Evolutionary conservation across 352 stramenopile species (phyloP), one percentile per base, ranked within the genome.

Genomic region (Nothophytophthora sp.): DNA sequence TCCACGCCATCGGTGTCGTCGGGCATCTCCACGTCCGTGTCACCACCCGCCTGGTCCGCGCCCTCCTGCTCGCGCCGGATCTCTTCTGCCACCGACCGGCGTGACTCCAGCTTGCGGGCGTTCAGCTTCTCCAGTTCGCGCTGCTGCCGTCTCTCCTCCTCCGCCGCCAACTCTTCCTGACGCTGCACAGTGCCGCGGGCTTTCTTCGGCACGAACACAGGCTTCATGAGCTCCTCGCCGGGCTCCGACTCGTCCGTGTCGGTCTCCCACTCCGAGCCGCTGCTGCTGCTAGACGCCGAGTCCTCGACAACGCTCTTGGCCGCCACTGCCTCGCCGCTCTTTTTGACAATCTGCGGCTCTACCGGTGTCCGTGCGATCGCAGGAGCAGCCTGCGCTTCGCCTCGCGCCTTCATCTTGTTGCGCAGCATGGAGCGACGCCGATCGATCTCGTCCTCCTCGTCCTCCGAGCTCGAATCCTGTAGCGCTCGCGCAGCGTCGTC

Each of bases 131-230:
- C 73, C 10, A 70, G 44, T 37, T 92, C 73, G 25, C 55, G 55
- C 50, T 86, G 67, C 15, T 73, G 55, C 5, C 69, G 69, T 37
- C 81, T 71, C 34, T 88, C 73, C 42, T 90, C 84, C 61, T 96
- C 77, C 1, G 72, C 76, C 18, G 80, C 81, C 24, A 91, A 59
- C 41, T 95, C 76, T 54, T 96, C 86, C 49, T 95, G 67, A 4
- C 72, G 60, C 51, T 84, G 88, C 50, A 96, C 76, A 24, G 87
- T 97, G 42, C 84, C 81, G 25, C 90, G 85, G 23, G 83, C 84
- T 32, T 88, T 86, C 57, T 96, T 97, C 0, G 92, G 92, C 19
- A 98, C 79, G 54, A 97, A 98, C 13, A 97, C 76, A 4, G 92
- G 92, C 55, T 96, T 97, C 71, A 96, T 86, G 13, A 97, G 58